Percentiles rank a stretch among this genome's conserved stretches.
phyloP scores from a whole-genome alignment of 164 flowering plant species.

The Umbilicus rupestris region DNA sequence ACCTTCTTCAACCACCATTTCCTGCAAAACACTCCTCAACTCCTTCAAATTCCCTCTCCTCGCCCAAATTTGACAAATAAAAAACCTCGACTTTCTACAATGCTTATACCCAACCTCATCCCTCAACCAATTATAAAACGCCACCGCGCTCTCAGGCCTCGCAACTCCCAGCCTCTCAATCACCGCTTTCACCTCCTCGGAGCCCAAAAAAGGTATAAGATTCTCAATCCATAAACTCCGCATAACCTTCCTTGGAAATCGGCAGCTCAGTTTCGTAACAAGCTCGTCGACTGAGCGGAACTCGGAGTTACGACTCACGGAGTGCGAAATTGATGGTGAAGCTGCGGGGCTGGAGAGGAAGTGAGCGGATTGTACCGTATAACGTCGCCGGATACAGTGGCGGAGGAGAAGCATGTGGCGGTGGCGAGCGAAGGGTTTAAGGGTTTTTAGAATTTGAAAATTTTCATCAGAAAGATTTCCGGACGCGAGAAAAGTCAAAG shows the following conservation, averaged over 20 bases:
- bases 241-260: conserved; percentile 22
- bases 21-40: conserved; percentile 24
- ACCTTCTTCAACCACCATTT: conserved; percentile 50
- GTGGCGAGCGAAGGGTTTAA: neutral
- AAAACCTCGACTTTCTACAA: conserved; percentile 28
- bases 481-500: too few species aligned
- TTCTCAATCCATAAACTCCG: conserved; percentile 1
- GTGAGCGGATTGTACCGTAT: neutral
- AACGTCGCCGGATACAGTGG: conserved; percentile 11
- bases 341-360: conserved; percentile 5
- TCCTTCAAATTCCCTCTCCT: conserved; percentile 14
- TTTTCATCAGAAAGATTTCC: neutral
- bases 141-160: conserved; percentile 25
- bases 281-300: conserved; percentile 21
- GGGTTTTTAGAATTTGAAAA: neutral
- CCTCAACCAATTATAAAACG: conserved; percentile 20
- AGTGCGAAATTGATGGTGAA: conserved; percentile 15
- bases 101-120: conserved; percentile 31
- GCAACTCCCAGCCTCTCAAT: conserved; percentile 15
- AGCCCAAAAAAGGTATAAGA: neutral
- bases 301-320: conserved; percentile 13
- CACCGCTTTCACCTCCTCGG: conserved; percentile 8
- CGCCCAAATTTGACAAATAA: conserved; percentile 48
- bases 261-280: conserved; percentile 13
- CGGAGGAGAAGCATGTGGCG: conserved; percentile 14